Evolutionary conservation across 1,284 basidiomycete species (phyloP).

Genomic region (Schizophyllum amplum): DNA sequence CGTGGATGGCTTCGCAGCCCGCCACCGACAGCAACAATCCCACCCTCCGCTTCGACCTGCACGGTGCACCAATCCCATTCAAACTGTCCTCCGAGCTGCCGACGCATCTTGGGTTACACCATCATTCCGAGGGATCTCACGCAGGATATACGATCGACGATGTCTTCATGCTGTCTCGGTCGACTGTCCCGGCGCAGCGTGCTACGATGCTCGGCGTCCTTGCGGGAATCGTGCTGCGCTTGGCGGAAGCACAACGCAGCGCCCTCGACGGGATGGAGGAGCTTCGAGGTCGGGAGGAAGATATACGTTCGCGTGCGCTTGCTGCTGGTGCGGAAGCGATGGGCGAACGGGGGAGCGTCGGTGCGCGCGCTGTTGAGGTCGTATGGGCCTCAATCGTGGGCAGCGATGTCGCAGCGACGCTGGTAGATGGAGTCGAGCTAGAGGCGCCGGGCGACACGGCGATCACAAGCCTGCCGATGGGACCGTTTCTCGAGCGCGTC

Average conservation of each 20-base stretch:
- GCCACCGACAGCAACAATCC: constrained; percentile 19
- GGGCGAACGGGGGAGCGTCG: constrained; percentile 58
- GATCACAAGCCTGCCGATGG: constrained; percentile 43
- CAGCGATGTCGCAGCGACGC: constrained; percentile 33
- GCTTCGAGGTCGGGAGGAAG: constrained; percentile 38
- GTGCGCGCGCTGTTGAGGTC: constrained; percentile 57
- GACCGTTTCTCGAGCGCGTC: constrained; percentile 47
- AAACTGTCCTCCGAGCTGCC: constrained; percentile 50
- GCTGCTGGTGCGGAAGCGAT: constrained; percentile 59
- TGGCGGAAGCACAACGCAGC: constrained; percentile 25
- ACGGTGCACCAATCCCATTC: constrained; percentile 55
- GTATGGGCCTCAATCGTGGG: constrained; percentile 63
- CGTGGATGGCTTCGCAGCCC: constrained; percentile 56
- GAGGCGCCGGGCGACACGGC: constrained; percentile 30
- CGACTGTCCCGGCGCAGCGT: constrained; percentile 79
- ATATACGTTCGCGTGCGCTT: constrained; percentile 45
- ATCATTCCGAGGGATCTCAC: constrained; percentile 72
- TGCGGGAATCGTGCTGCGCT: constrained; percentile 43
- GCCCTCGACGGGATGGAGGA: constrained; percentile 27
- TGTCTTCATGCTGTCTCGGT: constrained; percentile 75
- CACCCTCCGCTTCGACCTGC: constrained; percentile 65
- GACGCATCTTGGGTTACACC: constrained; percentile 82
- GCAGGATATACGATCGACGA: constrained; percentile 90
- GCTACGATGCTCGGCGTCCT: constrained; percentile 77
- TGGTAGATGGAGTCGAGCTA: constrained; percentile 19